Percentiles rank a stretch among this genome's conserved stretches.
Conservation (phyloP, 306 rosid genomes). For the Fragaria vesca region DNA sequence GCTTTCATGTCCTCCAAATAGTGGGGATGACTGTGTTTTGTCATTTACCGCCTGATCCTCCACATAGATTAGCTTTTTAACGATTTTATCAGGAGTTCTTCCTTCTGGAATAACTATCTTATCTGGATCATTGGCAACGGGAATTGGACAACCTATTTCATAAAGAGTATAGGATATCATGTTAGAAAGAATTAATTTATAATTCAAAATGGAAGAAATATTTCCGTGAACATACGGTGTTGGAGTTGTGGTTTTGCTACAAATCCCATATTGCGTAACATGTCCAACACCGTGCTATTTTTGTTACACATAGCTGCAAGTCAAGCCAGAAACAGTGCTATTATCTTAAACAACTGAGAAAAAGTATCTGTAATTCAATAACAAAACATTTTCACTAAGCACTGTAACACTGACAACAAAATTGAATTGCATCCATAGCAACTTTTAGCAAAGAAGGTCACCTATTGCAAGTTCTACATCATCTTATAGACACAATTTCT, state of each 20-base stretch:
- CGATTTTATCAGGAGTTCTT: slow-evolving; percentile 57
- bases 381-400: background rate
- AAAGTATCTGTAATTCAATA: background rate
- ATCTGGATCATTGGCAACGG: slow-evolving; percentile 64
- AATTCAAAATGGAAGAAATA: slow-evolving; percentile 13
- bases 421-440: background rate
- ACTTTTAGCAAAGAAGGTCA: background rate
- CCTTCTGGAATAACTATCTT: slow-evolving; percentile 66
- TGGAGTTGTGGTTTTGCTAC: slow-evolving; percentile 56
- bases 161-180: slow-evolving; percentile 24
- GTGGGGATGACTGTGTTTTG: slow-evolving; percentile 50
- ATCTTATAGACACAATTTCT: background rate
- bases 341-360: slow-evolving; percentile 3
- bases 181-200: slow-evolving; percentile 18
- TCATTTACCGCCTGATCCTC: slow-evolving; percentile 45
- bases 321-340: slow-evolving; percentile 24
- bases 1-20: slow-evolving; percentile 86
- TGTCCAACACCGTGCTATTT: slow-evolving; percentile 71
- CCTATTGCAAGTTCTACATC: background rate
- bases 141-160: slow-evolving; percentile 76
- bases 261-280: slow-evolving; percentile 70
- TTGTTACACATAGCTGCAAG: slow-evolving; percentile 88
- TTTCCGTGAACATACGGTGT: slow-evolving; percentile 65
- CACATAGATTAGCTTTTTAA: slow-evolving; percentile 53
- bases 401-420: background rate